These are phyloP conservation scores for Maudiozyma bulderi DNA, from an alignment of 805 yeast genomes.

Conservation along the genomic window DNA sequence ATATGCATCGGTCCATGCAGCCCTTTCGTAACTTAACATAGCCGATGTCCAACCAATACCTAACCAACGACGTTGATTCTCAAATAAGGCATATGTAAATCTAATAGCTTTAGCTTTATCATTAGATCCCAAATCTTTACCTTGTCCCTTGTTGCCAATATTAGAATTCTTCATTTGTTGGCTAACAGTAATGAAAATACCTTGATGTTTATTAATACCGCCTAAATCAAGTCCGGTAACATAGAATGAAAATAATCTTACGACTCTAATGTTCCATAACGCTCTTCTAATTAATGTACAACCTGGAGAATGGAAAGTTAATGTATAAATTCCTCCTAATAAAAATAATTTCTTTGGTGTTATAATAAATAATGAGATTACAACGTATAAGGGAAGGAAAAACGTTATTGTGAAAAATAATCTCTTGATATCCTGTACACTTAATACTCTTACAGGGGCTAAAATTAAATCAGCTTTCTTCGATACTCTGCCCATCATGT, in stretches of 20 bases:
- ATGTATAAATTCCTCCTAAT: constrained; percentile 44
- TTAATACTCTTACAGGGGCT: constrained; percentile 66
- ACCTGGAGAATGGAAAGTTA: constrained; percentile 79
- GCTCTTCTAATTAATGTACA: constrained; percentile 68
- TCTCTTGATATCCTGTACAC: constrained; percentile 70
- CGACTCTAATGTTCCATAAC: constrained; percentile 67
- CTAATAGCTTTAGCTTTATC: constrained; percentile 41
- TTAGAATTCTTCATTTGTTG: constrained; percentile 27
- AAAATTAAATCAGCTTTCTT: constrained; percentile 67
- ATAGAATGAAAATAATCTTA: constrained; percentile 65
- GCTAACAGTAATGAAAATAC: constrained; percentile 35
- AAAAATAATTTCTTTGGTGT: constrained; percentile 60
- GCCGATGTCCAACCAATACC: constrained; percentile 98
- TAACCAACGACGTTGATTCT: constrained; percentile 93
- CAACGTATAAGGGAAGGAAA: constrained; percentile 72
- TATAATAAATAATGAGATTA: constrained; percentile 54
- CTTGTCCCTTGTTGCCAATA: constrained; percentile 5
- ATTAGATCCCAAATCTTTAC: constrained; percentile 25
- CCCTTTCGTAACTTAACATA: constrained; percentile 81
- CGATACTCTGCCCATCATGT: constrained; percentile 62
- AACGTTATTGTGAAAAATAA: constrained; percentile 76
- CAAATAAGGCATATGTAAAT: constrained; percentile 86
- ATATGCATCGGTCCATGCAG: constrained; percentile 96
- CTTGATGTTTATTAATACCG: constrained; percentile 33
- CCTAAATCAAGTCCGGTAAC: constrained; percentile 78